Percentiles rank a stretch among this genome's conserved stretches.
Conservation (phyloP, 805 yeast genomes). For the Vanderwaltozyma tropicalis region DNA sequence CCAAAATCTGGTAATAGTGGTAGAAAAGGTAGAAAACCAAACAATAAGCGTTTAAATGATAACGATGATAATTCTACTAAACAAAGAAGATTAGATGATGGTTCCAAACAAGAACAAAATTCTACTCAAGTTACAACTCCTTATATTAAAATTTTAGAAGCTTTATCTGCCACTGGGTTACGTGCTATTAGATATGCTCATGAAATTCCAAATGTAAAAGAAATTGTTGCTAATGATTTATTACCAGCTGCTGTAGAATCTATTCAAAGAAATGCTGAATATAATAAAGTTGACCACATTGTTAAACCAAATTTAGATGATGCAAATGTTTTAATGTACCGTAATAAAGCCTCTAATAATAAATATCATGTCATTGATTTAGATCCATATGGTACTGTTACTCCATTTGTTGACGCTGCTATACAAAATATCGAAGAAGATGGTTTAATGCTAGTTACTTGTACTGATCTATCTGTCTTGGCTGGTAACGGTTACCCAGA, state of each 20-base stretch:
- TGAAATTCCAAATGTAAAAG: slow-evolving; percentile 69
- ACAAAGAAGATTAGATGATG: slow-evolving; percentile 25
- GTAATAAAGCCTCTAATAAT: slow-evolving; percentile 31
- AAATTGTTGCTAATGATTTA: slow-evolving; percentile 82
- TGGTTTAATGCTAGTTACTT: slow-evolving; percentile 81
- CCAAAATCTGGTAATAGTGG: slow-evolving; percentile 14
- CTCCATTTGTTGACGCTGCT: slow-evolving; percentile 92
- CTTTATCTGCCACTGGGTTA: slow-evolving; percentile 88
- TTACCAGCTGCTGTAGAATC: slow-evolving; percentile 76
- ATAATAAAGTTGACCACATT: slow-evolving; percentile 47
- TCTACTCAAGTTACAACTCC: slow-evolving; percentile 21
- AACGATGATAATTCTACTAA: slow-evolving; percentile 5
- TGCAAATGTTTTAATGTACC: slow-evolving; percentile 77
- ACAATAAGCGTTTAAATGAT: slow-evolving; percentile 7
- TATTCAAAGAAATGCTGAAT: slow-evolving; percentile 58
- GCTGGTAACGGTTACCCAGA: slow-evolving; percentile 97
- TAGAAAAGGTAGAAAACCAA: slow-evolving; percentile 17
- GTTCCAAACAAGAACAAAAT: slow-evolving; percentile 8
- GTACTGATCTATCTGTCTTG: slow-evolving; percentile 91
- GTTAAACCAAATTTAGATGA: slow-evolving; percentile 73
- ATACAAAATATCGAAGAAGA: slow-evolving; percentile 73
- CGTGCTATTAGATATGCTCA: slow-evolving; percentile 89
- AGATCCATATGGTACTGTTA: slow-evolving; percentile 96
- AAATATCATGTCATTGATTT: slow-evolving; percentile 80
- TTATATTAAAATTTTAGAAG: slow-evolving; percentile 69